A percentile compares a stretch with the other conserved stretches of the same genome.
Conservation (phyloP, 2,329 filamentous ascomycete genomes). For the Fusarium illudens region DNA sequence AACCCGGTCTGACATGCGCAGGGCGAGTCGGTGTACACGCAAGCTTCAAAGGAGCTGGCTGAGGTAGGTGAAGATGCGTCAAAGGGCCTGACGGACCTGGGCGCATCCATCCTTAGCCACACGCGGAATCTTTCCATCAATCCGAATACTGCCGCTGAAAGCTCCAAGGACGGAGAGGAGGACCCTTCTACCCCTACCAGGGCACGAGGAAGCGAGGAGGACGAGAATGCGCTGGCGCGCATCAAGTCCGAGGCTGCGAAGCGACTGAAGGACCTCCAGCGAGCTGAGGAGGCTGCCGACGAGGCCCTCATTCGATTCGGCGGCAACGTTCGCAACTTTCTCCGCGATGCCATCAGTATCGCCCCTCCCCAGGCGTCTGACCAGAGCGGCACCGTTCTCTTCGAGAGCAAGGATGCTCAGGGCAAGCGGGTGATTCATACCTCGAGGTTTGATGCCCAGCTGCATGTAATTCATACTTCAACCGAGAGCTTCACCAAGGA, state of each 20-base stretch:
- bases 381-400: constrained; percentile 73
- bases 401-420: constrained; percentile 90
- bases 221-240: constrained; percentile 75
- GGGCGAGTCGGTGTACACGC: constrained; percentile 84
- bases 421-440: constrained; percentile 95
- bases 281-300: constrained; percentile 94
- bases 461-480: constrained; percentile 93
- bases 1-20: constrained; percentile 47
- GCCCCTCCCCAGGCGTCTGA: constrained; percentile 71
- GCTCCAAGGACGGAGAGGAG: constrained; percentile 46
- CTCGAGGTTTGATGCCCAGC: constrained; percentile 91
- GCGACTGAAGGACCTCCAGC: constrained; percentile 86
- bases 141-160: constrained; percentile 47
- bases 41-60: constrained; percentile 84
- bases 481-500: constrained; percentile 84
- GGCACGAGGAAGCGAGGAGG: constrained; percentile 49
- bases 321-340: constrained; percentile 85
- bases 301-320: constrained; percentile 94
- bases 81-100: constrained; percentile 78
- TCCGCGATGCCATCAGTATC: constrained; percentile 89
- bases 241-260: constrained; percentile 81
- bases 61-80: constrained; percentile 82
- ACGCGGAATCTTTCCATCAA: constrained; percentile 78
- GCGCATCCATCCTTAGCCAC: constrained; percentile 72
- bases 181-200: constrained; percentile 59